Conservation (phyloP, 2,329 filamentous ascomycete species). For the Aspergillus aculeatus region DNA sequence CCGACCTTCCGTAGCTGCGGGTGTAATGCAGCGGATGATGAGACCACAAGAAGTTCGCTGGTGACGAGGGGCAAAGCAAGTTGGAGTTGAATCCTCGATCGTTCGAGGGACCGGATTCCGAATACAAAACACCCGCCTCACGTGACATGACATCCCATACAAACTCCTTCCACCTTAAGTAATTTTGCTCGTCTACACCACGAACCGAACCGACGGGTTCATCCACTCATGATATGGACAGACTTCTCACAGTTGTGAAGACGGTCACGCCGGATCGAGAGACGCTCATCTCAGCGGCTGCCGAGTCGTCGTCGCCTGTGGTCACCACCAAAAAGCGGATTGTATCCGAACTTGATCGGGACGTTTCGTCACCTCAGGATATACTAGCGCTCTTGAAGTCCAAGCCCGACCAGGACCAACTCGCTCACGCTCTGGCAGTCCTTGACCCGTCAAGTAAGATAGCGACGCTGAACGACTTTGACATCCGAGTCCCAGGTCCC, state of each 20-base stretch:
- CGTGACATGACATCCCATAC: slow-evolving; percentile 29
- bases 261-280: slow-evolving; percentile 30
- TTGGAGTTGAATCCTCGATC: slow-evolving; percentile 2
- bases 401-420: slow-evolving; percentile 36
- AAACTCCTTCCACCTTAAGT: slow-evolving; percentile 16
- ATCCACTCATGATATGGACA: slow-evolving; percentile 33
- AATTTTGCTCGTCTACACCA: slow-evolving; percentile 8
- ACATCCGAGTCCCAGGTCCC: slow-evolving; percentile 63
- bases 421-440: slow-evolving; percentile 32
- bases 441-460: slow-evolving; percentile 37
- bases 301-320: slow-evolving; percentile 11
- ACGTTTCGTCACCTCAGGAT: slow-evolving; percentile 28
- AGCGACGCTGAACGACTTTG: slow-evolving; percentile 42
- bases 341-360: slow-evolving; percentile 13
- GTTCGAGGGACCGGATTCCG: slow-evolving; percentile 10
- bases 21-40: not conserved
- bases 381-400: slow-evolving; percentile 41
- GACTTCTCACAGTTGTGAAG: slow-evolving; percentile 40
- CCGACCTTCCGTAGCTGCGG: not conserved
- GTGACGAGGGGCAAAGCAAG: not conserved
- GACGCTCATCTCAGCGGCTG: slow-evolving; percentile 17
- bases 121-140: slow-evolving; percentile 21
- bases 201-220: slow-evolving; percentile 8
- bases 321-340: slow-evolving; percentile 12
- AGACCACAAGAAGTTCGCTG: not conserved